Evolutionary conservation across 371 early-diverging fungal species (phyloP), one percentile per base, ranked within the genome.

Genomic region (Sporodiniella umbellata): DNA sequence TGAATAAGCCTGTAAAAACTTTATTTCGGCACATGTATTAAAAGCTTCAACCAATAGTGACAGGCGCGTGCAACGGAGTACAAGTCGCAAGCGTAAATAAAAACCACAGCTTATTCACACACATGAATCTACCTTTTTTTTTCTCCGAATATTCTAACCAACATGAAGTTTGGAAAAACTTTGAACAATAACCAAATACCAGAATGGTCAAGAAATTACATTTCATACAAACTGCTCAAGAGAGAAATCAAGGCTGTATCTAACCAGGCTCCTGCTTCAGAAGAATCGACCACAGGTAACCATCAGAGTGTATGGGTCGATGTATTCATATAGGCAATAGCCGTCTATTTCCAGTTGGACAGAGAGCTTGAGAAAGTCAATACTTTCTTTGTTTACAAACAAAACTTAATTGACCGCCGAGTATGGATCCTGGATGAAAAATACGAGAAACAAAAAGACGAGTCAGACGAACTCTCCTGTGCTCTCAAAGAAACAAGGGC

Each of bases 161-260:
- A 19, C 17, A 86, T 88, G 87, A 88, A 88, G 69, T 88, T 88
- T 60, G 87, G 88, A 54, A 86, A 86, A 53, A 75, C 81, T 4
- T 56, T 86, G 3, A 37, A 66, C 33, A 64, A 72, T 44, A 81
- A 78, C 53, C 85, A 86, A 60, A 76, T 82, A 51, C 84, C 85
- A 40, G 88, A 88, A 58, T 88, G 88, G 88, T 69, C 79, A 24
- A 70, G 67, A 60, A 75, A 84, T 46, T 88, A 88, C 33, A 43
- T 88, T 18, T 63, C 70, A 8, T 87, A 87, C 64, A 88, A 88
- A 54, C 53, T 75, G 3, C 72, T 87, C 12, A 88, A 88, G 53
- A 72, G 74, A 43, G 64, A 71, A n/a, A 83, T 88, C 58, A 85
- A 83, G 47, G 68, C 75, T 46, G 77, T 79, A 3, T 62, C 66